These are phyloP conservation scores for Fusarium austroafricanum DNA, from an alignment of 2,329 filamentous ascomycete genomes.

Conservation along the genomic window DNA sequence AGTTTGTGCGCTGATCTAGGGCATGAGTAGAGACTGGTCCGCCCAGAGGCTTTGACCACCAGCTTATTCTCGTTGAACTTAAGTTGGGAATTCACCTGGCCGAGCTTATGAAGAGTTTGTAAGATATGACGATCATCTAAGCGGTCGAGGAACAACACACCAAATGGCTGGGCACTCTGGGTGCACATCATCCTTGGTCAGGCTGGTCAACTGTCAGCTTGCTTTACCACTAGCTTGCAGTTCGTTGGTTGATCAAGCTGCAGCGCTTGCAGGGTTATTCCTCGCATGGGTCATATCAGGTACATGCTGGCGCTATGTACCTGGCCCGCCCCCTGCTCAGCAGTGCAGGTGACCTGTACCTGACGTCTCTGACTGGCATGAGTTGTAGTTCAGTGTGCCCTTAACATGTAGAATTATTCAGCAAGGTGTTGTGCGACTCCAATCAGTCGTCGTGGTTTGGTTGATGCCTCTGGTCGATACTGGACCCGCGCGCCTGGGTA, in stretches of 20 bases:
- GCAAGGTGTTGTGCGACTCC: conserved; percentile 26
- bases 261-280: conserved; percentile 40
- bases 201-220: conserved; percentile 30
- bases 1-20: conserved; percentile 27
- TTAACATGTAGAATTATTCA: conserved; percentile 32
- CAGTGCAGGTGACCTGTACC: conserved; percentile 54
- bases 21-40: conserved; percentile 16
- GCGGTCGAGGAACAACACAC: conserved; percentile 1
- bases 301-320: conserved; percentile 49
- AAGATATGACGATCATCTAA: background rate
- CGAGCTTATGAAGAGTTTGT: background rate
- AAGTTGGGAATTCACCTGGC: background rate
- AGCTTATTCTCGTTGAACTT: background rate
- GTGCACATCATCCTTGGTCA: conserved; percentile 7
- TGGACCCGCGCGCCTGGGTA: conserved; percentile 32
- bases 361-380: conserved; percentile 48
- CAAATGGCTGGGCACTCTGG: background rate
- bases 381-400: conserved; percentile 20
- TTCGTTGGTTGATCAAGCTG: conserved; percentile 37
- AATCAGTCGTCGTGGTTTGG: conserved; percentile 17
- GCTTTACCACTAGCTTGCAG: conserved; percentile 26
- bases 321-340: conserved; percentile 50
- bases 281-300: conserved; percentile 45
- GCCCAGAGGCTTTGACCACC: conserved; percentile 10
- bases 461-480: conserved; percentile 15